A percentile compares a stretch with the other conserved stretches of the same genome.
phyloP scores from a whole-genome alignment of 2,329 filamentous ascomycete genomes.

The Dactylellina drechsleri region DNA sequence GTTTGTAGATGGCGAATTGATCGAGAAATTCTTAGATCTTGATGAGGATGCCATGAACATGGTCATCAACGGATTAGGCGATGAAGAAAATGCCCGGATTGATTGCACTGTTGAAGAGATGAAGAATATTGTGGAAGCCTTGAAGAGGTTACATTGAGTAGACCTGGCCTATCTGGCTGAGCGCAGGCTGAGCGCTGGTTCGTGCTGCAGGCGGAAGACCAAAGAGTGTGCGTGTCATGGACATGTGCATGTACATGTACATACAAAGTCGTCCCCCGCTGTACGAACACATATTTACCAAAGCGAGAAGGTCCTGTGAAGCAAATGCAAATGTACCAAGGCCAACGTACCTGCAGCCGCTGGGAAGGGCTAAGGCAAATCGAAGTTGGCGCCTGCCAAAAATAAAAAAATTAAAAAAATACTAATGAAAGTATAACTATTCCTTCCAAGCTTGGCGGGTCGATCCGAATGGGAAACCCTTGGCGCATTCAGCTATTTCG shows the following conservation, averaged over 20 bases:
- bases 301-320: neutral
- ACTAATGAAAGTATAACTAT: too few relatives aligned
- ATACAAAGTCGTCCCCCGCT: neutral
- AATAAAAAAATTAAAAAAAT: neutral
- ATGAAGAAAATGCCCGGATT: slow-evolving; percentile 66
- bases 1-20: slow-evolving; percentile 90
- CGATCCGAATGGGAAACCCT: neutral
- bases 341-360: slow-evolving; percentile 1
- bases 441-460: neutral
- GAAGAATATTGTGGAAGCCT: slow-evolving; percentile 71
- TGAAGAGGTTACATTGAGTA: slow-evolving; percentile 71
- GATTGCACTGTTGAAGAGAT: slow-evolving; percentile 64
- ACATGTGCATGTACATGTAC: neutral
- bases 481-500: neutral
- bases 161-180: neutral
- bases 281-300: too few relatives aligned
- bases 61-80: slow-evolving; percentile 63
- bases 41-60: slow-evolving; percentile 69
- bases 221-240: too few relatives aligned
- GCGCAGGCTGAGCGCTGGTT: too few relatives aligned
- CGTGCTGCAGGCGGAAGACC: too few relatives aligned
- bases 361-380: neutral
- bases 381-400: slow-evolving; percentile 3
- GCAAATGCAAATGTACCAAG: neutral
- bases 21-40: slow-evolving; percentile 84